A percentile compares a stretch with the other conserved stretches of the same genome.
These are phyloP conservation scores for Termitomyces sp. DNA, from an alignment of 1,284 basidiomycete genomes.

Conservation along the genomic window DNA sequence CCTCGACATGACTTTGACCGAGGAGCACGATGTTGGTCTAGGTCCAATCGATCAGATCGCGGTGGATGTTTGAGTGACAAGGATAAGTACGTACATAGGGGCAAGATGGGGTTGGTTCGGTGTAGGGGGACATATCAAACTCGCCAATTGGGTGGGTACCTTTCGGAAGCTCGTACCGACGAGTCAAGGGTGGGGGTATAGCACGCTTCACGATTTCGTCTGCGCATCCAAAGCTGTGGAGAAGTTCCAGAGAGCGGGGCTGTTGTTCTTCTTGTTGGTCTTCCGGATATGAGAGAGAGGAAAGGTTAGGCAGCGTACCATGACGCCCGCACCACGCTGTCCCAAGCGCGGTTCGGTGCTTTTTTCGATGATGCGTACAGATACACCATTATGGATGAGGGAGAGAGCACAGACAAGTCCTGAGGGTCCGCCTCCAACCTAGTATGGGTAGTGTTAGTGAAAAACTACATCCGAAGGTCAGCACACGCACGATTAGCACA, in stretches of 20 bases:
- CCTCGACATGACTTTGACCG: slow-evolving; percentile 36
- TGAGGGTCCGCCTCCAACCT: slow-evolving; percentile 38
- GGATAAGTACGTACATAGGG: slow-evolving; percentile 18
- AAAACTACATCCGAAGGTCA: background rate
- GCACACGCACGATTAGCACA: slow-evolving; percentile 21
- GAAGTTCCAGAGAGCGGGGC: slow-evolving; percentile 29
- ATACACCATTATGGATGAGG: slow-evolving; percentile 32
- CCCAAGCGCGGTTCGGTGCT: slow-evolving; percentile 27
- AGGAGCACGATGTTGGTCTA: slow-evolving; percentile 31
- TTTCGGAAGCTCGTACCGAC: slow-evolving; percentile 27
- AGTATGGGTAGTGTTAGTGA: background rate
- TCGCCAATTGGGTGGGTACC: slow-evolving; percentile 23
- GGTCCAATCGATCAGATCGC: background rate
- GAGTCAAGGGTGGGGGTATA: slow-evolving; percentile 26
- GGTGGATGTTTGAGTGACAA: background rate
- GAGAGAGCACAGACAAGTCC: slow-evolving; percentile 35
- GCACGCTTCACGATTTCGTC: slow-evolving; percentile 26
- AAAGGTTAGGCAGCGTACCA: slow-evolving; percentile 20
- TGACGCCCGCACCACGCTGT: slow-evolving; percentile 33
- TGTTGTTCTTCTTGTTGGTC: slow-evolving; percentile 11
- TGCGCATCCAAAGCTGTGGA: slow-evolving; percentile 26
- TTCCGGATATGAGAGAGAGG: background rate
- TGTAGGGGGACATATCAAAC: slow-evolving; percentile 28
- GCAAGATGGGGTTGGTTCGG: slow-evolving; percentile 25
- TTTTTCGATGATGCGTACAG: slow-evolving; percentile 40